Conservation (phyloP, 306 rosid species). For the Prinsepia uniflora region DNA sequence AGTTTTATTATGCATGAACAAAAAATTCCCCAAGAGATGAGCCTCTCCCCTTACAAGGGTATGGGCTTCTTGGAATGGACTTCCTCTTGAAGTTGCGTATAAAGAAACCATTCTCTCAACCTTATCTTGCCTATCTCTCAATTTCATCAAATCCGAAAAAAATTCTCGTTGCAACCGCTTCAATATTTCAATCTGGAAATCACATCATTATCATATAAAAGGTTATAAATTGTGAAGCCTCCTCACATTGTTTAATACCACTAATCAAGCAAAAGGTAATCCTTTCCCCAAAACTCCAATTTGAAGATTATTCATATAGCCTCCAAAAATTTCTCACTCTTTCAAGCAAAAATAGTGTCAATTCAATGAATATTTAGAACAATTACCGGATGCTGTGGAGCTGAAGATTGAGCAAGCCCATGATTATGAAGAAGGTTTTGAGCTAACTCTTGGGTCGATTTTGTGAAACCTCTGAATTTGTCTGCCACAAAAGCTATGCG, state of each 20-base stretch:
- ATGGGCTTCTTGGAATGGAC: constrained; percentile 64
- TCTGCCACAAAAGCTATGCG: constrained; percentile 35
- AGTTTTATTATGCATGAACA: constrained; percentile 28
- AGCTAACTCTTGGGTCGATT: constrained; percentile 50
- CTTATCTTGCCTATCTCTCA: constrained; percentile 90
- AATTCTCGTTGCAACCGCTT: constrained; percentile 88
- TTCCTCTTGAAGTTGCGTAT: constrained; percentile 55
- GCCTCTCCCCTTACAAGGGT: constrained; percentile 66
- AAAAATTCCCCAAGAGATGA: constrained; percentile 60
- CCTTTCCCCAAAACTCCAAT: too few species aligned
- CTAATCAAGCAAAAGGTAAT: too few species aligned
- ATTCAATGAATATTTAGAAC: background rate
- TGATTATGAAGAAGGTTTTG: constrained; percentile 30
- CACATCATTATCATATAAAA: background rate
- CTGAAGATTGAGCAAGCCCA: constrained; percentile 29
- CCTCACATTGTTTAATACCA: background rate
- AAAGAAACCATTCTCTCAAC: constrained; percentile 65
- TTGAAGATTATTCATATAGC: too few species aligned
- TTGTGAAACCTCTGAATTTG: constrained; percentile 43
- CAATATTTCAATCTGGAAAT: constrained; percentile 69
- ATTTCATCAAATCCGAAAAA: constrained; percentile 80
- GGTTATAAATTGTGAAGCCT: constrained; percentile 17
- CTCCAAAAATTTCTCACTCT: background rate
- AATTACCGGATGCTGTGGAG: constrained; percentile 62
- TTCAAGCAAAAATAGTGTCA: too few species aligned